phyloP scores from a whole-genome alignment of 2,329 filamentous ascomycete species.

The Pyricularia grisea region DNA sequence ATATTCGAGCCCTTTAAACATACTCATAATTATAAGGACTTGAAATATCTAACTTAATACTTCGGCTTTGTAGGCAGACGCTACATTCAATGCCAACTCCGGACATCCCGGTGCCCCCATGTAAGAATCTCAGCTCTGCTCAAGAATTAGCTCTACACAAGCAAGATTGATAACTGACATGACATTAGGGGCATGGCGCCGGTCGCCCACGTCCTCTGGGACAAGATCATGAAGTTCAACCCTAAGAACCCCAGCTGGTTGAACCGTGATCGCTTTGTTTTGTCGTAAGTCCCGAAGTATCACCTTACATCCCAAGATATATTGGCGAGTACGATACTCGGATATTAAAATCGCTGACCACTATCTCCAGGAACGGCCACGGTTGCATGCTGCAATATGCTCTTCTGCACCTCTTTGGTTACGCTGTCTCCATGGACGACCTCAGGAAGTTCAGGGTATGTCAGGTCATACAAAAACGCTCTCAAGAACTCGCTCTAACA shows the following conservation, averaged over 20 bases:
- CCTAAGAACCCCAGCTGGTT: conserved; percentile 96
- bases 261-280: conserved; percentile 96
- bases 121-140: conserved; percentile 34
- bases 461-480: conserved; percentile 13
- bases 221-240: conserved; percentile 99
- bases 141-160: neutral
- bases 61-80: conserved; percentile 70
- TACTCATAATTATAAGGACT: neutral
- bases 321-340: neutral
- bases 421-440: conserved; percentile 77
- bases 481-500: neutral
- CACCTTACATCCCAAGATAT: neutral
- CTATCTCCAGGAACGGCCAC: conserved; percentile 72
- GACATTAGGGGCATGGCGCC: conserved; percentile 68
- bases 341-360: neutral
- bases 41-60: neutral
- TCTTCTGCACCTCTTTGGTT: conserved; percentile 93
- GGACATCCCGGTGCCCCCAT: conserved; percentile 98
- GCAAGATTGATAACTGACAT: conserved; percentile 7
- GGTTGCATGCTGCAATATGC: conserved; percentile 99
- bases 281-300: conserved; percentile 65
- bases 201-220: conserved; percentile 91
- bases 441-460: conserved; percentile 93
- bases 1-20: neutral
- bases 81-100: conserved; percentile 89